phyloP scores from a whole-genome alignment of 2,329 filamentous ascomycete genomes.

The Fusarium verrucosum region DNA sequence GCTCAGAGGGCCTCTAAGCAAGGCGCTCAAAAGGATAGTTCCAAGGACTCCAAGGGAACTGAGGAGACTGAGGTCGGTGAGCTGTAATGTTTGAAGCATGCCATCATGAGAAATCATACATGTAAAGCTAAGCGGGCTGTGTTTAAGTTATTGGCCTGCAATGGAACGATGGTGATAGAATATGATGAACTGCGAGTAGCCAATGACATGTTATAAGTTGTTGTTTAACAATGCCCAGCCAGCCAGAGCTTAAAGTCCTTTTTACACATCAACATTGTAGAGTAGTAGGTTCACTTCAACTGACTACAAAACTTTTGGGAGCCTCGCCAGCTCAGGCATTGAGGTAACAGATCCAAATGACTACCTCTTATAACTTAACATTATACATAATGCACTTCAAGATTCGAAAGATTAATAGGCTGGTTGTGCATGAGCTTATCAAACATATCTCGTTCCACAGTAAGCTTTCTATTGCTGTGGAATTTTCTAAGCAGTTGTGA shows the following conservation, averaged over 20 bases:
- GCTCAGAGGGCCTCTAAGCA: conserved; percentile 4
- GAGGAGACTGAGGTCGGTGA: not conserved
- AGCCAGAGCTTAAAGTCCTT: too few species aligned
- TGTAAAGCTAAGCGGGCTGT: accelerated
- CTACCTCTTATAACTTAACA: too few species aligned
- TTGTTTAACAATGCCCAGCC: too few species aligned
- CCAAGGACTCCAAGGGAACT: not conserved
- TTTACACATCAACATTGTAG: too few species aligned
- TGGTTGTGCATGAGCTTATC: too few species aligned
- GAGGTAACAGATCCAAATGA: too few species aligned
- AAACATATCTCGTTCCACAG: accelerated
- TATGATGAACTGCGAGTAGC: not conserved
- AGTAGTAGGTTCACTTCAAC: conserved; percentile 51
- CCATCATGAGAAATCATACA: accelerated
- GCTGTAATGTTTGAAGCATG: not conserved
- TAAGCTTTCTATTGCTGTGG: not conserved
- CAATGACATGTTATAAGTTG: too few species aligned
- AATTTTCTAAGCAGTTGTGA: too few species aligned
- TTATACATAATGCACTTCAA: too few species aligned
- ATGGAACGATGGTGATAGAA: not conserved
- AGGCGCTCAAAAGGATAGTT: not conserved
- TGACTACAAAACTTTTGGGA: conserved; percentile 69
- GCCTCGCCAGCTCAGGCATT: conserved; percentile 67
- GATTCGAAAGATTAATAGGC: too few species aligned
- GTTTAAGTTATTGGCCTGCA: accelerated